These are phyloP conservation scores for Yamadazyma triangularis DNA, from an alignment of 1,139 yeast species.

Conservation along the genomic window DNA sequence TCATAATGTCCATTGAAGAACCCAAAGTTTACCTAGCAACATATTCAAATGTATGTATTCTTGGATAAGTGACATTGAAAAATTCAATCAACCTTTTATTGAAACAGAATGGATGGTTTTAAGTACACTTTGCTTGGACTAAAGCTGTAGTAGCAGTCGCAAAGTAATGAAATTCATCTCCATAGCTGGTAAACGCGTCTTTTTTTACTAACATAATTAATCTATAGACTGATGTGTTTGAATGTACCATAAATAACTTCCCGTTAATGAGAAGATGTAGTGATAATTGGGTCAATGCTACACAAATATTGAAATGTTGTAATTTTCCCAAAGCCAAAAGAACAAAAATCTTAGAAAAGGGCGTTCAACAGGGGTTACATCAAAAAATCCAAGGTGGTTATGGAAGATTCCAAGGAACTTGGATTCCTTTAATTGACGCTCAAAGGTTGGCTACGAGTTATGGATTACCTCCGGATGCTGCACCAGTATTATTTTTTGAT, in stretches of 20 bases:
- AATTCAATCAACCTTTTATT: too few species aligned
- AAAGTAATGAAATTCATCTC: too few species aligned
- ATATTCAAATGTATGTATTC: conserved; percentile 21
- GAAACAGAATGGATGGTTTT: too few species aligned
- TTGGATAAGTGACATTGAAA: background rate
- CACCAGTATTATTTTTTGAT: conserved; percentile 50
- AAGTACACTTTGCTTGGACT: too few species aligned
- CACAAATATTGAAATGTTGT: conserved; percentile 91
- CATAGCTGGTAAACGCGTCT: too few species aligned
- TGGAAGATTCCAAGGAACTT: conserved; percentile 95
- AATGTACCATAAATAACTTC: conserved; percentile 72
- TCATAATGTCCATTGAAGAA: conserved; percentile 13
- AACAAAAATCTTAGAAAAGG: conserved; percentile 86
- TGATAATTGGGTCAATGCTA: conserved; percentile 98
- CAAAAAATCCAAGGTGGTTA: conserved; percentile 97
- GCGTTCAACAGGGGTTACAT: conserved; percentile 80
- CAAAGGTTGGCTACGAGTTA: conserved; percentile 49
- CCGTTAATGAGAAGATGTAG: conserved; percentile 90
- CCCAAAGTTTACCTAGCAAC: conserved; percentile 24
- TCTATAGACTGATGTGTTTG: conserved; percentile 65
- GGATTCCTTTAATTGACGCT: conserved; percentile 79
- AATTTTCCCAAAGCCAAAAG: conserved; percentile 92
- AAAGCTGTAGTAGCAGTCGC: too few species aligned
- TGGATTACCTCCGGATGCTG: conserved; percentile 50
- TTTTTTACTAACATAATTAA: too few species aligned